A percentile compares a stretch with the other conserved stretches of the same genome.
These are phyloP conservation scores for Sporothrix dimorphospora DNA, from an alignment of 2,329 filamentous ascomycete genomes.

Conservation along the genomic window DNA sequence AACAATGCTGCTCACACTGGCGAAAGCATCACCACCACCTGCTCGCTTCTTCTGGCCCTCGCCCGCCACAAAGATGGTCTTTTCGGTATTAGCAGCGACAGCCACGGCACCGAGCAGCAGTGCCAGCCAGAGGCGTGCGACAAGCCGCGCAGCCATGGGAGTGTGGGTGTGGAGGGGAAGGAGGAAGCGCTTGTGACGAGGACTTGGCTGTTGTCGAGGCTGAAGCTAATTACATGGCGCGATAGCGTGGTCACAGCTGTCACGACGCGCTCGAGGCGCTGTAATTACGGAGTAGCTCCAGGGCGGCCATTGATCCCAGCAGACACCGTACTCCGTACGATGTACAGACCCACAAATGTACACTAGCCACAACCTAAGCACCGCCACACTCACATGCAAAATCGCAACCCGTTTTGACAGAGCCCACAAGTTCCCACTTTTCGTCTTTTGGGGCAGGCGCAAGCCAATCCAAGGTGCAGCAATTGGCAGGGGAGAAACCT, in stretches of 20 bases:
- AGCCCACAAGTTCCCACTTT: background rate
- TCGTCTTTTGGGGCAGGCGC: background rate
- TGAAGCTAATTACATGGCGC: too few relatives aligned
- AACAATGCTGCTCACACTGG: background rate
- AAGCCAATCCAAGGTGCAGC: conserved; percentile 2
- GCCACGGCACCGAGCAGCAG: conserved; percentile 30
- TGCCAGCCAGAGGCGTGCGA: conserved; percentile 26
- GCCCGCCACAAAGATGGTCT: conserved; percentile 75
- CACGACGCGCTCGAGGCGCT: background rate
- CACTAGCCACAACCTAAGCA: conserved; percentile 28
- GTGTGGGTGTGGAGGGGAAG: background rate
- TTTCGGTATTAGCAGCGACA: conserved; percentile 77
- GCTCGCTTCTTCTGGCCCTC: conserved; percentile 39
- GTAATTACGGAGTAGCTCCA: too few relatives aligned
- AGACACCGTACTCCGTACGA: background rate
- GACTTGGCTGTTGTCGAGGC: background rate
- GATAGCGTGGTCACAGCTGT: background rate
- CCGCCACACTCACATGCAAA: conserved; percentile 35
- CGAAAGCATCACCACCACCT: background rate
- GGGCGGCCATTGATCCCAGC: background rate
- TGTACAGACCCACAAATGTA: background rate
- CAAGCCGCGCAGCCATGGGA: background rate
- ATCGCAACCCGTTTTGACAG: background rate
- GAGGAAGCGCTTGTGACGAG: background rate
- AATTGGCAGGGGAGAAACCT: conserved; percentile 23